phyloP scores from a whole-genome alignment of 2,329 filamentous ascomycete genomes.

The Allantophomopsis cytisporea region DNA sequence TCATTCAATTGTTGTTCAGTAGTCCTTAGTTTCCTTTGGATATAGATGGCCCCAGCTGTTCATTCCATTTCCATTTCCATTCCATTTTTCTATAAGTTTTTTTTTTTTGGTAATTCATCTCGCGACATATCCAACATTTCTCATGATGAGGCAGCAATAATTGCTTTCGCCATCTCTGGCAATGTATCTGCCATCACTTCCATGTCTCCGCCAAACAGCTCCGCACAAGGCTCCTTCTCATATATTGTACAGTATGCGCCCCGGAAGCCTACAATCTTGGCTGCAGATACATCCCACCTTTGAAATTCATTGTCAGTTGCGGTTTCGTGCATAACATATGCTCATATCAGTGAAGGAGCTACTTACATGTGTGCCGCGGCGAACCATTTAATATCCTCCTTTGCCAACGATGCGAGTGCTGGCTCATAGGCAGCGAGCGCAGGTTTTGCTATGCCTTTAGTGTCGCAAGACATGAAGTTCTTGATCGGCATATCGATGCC shows the following conservation, averaged over 20 bases:
- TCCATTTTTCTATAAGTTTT: too few species aligned
- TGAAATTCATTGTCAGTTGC: too few species aligned
- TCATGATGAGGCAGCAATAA: slow-evolving; percentile 34
- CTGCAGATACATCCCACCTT: slow-evolving; percentile 39
- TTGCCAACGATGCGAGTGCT: slow-evolving; percentile 25
- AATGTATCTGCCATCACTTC: slow-evolving; percentile 33
- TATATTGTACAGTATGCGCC: slow-evolving; percentile 38
- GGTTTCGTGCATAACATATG: too few species aligned
- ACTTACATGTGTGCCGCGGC: slow-evolving; percentile 37
- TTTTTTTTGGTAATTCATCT: too few species aligned
- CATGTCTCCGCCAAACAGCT: slow-evolving; percentile 34
- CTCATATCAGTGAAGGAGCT: too few species aligned
- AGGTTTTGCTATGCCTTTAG: slow-evolving; percentile 32
- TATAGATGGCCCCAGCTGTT: too few species aligned
- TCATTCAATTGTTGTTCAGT: too few species aligned
- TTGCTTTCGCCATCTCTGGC: slow-evolving; percentile 30
- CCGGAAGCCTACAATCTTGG: slow-evolving; percentile 32
- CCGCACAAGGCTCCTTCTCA: slow-evolving; percentile 33
- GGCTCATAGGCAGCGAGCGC: slow-evolving; percentile 29
- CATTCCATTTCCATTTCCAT: too few species aligned
- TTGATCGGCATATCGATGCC: slow-evolving; percentile 34
- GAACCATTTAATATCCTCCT: slow-evolving; percentile 32
- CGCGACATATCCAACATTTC: too few species aligned
- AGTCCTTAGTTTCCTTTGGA: too few species aligned
- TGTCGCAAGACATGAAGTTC: slow-evolving; percentile 37